phyloP scores from a whole-genome alignment of 2,329 filamentous ascomycete genomes.

The Trichophyton verrucosum region DNA sequence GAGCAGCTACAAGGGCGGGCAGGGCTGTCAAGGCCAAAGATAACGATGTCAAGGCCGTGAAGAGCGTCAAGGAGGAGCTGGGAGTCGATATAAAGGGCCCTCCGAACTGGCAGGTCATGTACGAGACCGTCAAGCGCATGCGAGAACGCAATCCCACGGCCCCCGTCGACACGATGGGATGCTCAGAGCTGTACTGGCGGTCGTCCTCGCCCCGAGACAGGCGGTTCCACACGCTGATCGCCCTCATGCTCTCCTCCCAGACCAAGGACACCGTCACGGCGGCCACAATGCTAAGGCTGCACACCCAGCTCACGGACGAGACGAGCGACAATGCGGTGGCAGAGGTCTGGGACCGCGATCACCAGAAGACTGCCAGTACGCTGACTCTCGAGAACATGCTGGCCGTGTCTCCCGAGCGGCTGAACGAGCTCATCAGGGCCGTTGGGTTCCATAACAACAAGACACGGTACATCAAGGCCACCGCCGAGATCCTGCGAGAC shows the following conservation, averaged over 20 bases:
- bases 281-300: conserved; percentile 65
- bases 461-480: conserved; percentile 66
- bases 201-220: conserved; percentile 41
- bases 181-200: conserved; percentile 43
- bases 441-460: conserved; percentile 96
- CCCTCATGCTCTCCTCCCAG: conserved; percentile 83
- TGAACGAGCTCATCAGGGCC: conserved; percentile 66
- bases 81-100: conserved; percentile 43
- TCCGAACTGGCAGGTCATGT: conserved; percentile 72
- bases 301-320: conserved; percentile 51
- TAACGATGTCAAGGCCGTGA: conserved; percentile 14
- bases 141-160: conserved; percentile 53
- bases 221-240: conserved; percentile 74
- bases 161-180: conserved; percentile 96
- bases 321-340: conserved; percentile 2
- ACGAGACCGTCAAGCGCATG: conserved; percentile 67
- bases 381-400: conserved; percentile 69
- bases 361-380: conserved; percentile 26
- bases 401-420: conserved; percentile 49
- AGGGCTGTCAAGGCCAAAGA: conserved; percentile 19
- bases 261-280: conserved; percentile 89
- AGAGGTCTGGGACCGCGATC: conserved; percentile 11
- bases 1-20: conserved; percentile 18
- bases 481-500: conserved; percentile 61
- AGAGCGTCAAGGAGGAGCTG: conserved; percentile 4